Conservation (phyloP, 805 yeast genomes). For the Metschnikowia kunwiensis region DNA sequence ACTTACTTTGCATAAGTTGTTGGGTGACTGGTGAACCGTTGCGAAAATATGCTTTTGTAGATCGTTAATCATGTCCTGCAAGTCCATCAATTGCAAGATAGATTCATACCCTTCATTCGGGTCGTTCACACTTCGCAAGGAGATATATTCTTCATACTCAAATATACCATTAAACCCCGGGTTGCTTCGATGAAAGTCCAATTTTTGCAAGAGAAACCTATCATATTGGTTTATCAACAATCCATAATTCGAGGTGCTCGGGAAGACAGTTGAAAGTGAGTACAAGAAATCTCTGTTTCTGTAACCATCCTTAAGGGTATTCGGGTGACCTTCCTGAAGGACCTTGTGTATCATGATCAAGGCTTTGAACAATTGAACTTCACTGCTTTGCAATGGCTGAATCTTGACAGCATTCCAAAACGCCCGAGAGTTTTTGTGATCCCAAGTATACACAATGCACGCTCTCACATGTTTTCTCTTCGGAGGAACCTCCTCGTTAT, state of each 20-base stretch:
- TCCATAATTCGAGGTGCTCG: slow-evolving; percentile 54
- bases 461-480: slow-evolving; percentile 95
- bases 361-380: slow-evolving; percentile 81
- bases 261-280: slow-evolving; percentile 59
- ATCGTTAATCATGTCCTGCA: slow-evolving; percentile 81
- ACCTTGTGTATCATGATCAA: slow-evolving; percentile 85
- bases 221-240: slow-evolving; percentile 76
- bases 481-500: slow-evolving; percentile 84
- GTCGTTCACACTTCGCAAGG: slow-evolving; percentile 81
- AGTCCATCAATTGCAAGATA: slow-evolving; percentile 74
- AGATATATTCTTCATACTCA: slow-evolving; percentile 92
- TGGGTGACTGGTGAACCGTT: slow-evolving; percentile 55
- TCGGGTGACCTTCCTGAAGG: slow-evolving; percentile 96
- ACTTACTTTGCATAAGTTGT: slow-evolving; percentile 74
- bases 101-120: slow-evolving; percentile 96
- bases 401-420: slow-evolving; percentile 82
- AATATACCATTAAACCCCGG: slow-evolving; percentile 92
- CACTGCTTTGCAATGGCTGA: slow-evolving; percentile 77
- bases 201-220: slow-evolving; percentile 62
- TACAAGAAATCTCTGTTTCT: slow-evolving; percentile 75
- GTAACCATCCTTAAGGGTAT: slow-evolving; percentile 75
- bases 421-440: slow-evolving; percentile 76
- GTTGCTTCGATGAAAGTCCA: slow-evolving; percentile 79
- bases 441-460: slow-evolving; percentile 96
- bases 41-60: slow-evolving; percentile 76